Base-by-base conservation (phyloP, 345 rosid genomes). In the Populus euphratica region DNA sequence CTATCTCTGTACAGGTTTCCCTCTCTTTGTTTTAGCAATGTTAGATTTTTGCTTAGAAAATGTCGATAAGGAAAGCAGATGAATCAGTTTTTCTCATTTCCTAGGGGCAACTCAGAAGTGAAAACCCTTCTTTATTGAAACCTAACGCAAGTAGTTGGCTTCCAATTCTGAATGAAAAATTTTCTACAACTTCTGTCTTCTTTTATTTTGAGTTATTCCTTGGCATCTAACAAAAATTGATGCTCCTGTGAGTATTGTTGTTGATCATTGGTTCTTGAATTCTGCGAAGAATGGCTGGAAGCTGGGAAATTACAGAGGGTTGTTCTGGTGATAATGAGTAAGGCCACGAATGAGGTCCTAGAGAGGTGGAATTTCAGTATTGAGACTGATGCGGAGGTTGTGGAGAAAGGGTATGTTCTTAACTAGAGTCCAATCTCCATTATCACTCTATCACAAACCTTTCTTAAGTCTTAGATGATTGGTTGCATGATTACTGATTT, bases 301-400 rank as follows among this genome's bases (percentile, higher is more conserved):
- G 83, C 92, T 54, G 99, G 99, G 70, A 88, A 92, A 85, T 80
- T 96, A 56, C 99, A 96, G 73, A 92, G 98, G 80, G 81, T 96
- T 21, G 98, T 93, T 73, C 78, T 91, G 52, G 98, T 96, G 47
- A 91, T 96, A 77, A 93, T 93, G 97, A 92, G 97, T 76, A 96
- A 90, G 82, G 87, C 88, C 3, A 87, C 86, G 47, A 85, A 85
- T 77, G 99, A 96, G 85, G 98, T 96, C 67, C 62, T 92, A 10
- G 98, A 96, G 86, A 92, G 99, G 78, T 96, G 96, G 98, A 96
- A 96, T 65, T 96, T 96, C 82, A 88, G 94, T 76, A 91, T 93
- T 35, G 94, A 92, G 83, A 95, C 97, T 1, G 99, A 95, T 68
- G 54, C 66, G 5, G 92, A 89, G 71, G 99, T 95, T 38, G 92